Evolutionary conservation across 768 basidiomycete genomes (phyloP).

Genomic region (Boletus rubroflammeus): DNA sequence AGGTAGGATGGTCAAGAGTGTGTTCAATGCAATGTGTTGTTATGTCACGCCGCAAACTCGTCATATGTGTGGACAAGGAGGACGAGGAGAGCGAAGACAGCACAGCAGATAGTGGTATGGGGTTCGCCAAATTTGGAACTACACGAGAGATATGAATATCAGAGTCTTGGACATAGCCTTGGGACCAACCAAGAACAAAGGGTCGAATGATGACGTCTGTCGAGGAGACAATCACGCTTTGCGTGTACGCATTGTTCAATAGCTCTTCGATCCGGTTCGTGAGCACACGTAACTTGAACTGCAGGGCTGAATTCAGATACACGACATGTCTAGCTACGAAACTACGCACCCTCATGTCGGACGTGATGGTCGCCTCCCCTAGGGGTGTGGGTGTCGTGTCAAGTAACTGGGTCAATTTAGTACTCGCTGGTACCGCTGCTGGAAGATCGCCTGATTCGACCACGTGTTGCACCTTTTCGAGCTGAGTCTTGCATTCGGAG

Average conservation of each 20-base stretch:
- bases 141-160: conserved; percentile 1
- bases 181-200: conserved; percentile 45
- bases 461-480: conserved; percentile 42
- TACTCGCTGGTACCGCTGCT: conserved; percentile 51
- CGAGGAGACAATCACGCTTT: conserved; percentile 51
- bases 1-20: conserved; percentile 51
- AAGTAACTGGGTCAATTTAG: conserved; percentile 43
- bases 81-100: conserved; percentile 55
- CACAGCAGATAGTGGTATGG: conserved; percentile 50
- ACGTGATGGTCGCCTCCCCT: conserved; percentile 46
- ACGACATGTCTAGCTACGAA: background rate
- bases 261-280: conserved; percentile 67
- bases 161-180: conserved; percentile 25
- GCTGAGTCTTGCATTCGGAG: conserved; percentile 45
- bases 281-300: conserved; percentile 56
- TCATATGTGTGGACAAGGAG: conserved; percentile 53
- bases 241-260: conserved; percentile 62
- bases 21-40: conserved; percentile 55
- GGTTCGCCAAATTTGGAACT: conserved; percentile 57
- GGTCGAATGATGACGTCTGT: conserved; percentile 48
- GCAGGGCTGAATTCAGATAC: conserved; percentile 1
- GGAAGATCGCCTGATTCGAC: conserved; percentile 59
- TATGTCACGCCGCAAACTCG: conserved; percentile 64
- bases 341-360: conserved; percentile 54
- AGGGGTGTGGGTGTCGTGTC: conserved; percentile 49